Evolutionary conservation across 192 early-diverging fungal species (phyloP), one percentile per base, ranked within the genome.

Genomic region (Chytriomyces hyalinus): DNA sequence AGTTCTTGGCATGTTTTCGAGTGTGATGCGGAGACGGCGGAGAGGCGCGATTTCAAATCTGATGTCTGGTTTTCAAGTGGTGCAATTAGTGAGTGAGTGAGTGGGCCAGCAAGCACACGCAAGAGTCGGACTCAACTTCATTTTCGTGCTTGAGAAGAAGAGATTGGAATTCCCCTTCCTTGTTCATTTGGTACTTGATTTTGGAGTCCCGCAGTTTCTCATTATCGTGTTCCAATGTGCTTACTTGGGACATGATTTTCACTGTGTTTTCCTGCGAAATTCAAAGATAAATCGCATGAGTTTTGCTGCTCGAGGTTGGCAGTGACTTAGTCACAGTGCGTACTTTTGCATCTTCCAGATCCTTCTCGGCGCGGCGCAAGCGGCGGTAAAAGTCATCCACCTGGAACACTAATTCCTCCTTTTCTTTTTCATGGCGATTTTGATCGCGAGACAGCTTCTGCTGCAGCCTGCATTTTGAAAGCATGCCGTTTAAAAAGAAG

Each of bases 321-420:
- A 60, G 28, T 48, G 47, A 60, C 17, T 11, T 53, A 3, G 0
- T 64, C 53, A n/a, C 3, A 10, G 8, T 11, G 44, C 26, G 26
- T 45, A 81, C 84, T 65, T 85, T 88, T 45, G 82, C 73, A 26
- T 88, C 83, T 73, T 88, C 84, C 20, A 84, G 65, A 49, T 85
- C 83, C 60, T 77, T 64, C 73, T 88, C 87, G 1, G 78, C 77
- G 9, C 70, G 73, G n/a, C 84, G 76, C 17, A 88, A 60, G 28
- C 83, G 24, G 11, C 82, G 65, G 62, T 82, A 85, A 6, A 78
- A 72, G 15, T 88, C 84, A 44, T 88, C 83, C 17, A 50, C 63
- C 47, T 78, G 45, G 20, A 80, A 78, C 13, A 76, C 70, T 13
- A 83, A 43, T 63, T 83, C 78, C 36, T 85, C 80, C 64, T 80